Base-by-base conservation (phyloP, 2,329 filamentous ascomycete genomes). In the Cercospora sp. region DNA sequence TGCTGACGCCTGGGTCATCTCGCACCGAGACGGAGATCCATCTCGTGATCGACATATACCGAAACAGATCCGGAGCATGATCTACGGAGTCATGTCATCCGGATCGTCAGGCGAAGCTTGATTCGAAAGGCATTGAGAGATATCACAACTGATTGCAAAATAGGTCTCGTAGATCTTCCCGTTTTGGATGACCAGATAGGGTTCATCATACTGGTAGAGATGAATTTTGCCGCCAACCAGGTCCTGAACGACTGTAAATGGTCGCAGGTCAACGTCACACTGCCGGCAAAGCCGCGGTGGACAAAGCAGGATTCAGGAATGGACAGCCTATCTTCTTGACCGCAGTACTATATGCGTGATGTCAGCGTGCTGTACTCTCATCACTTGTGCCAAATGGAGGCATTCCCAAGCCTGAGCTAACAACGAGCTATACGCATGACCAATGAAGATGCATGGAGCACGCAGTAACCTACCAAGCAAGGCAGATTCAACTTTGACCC, bases 1-100 rank as follows among this genome's bases (percentile, higher is more conserved):
- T 45, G 45, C 28, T 48, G 31, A 48, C 28, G 10, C 23, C 55
- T 67, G 65, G 61, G 40, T 60, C 48, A 64, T 67, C 61, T 67
- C 36, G 26, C 42, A 64, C 61, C 65, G 60, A 67, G 64, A 18
- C 42, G 60, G 60, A 13, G n/a, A 18, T 26, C 48, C 20, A 30
- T 30, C 20, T 58, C 62, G 51, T 53, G 60, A 63, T 63, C 60
- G 45, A 51, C 45, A 40, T 12, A 26, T 63, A 33, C 61, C 42
- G 45, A 20, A 55, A 55, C 28, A 31, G 8, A 20, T 55, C 36
- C 48, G 42, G 18, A 20, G 55, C 28, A 59, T 36, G 31, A 59
- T 53, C 48, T 53, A 53, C 20, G 20, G 18, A 26, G 12, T 13
- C 20, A 28, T 53, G 48, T 26, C 10, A 53, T 53, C 20, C 48